These are phyloP conservation scores for Phytophthora megakarya DNA, from an alignment of 352 stramenopile species.

Conservation along the genomic window DNA sequence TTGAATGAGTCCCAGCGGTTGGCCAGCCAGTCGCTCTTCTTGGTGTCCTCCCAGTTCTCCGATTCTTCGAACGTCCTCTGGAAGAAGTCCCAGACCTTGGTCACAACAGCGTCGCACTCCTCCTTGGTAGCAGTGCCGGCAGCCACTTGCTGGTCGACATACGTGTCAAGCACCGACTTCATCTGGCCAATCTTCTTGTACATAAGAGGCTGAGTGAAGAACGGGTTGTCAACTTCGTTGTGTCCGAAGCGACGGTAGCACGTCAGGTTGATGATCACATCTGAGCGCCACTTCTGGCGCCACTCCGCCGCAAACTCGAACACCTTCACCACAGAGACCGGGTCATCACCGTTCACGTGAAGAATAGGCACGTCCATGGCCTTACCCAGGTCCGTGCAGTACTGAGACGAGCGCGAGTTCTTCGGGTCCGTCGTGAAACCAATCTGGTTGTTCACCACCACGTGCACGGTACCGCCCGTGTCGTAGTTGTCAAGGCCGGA, in stretches of 20 bases:
- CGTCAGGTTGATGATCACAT: conserved; percentile 98
- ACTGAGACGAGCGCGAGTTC: conserved; percentile 93
- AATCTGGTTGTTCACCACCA: conserved; percentile 98
- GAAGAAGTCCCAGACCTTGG: conserved; percentile 91
- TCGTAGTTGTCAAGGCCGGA: conserved; percentile 93
- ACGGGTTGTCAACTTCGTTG: conserved; percentile 98
- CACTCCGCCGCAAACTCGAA: conserved; percentile 91
- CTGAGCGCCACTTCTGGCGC: conserved; percentile 75
- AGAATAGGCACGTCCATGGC: conserved; percentile 94
- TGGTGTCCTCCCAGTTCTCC: conserved; percentile 92
- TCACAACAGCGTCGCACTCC: conserved; percentile 85
- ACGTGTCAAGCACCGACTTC: conserved; percentile 92
- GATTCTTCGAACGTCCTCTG: conserved; percentile 92
- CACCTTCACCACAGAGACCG: conserved; percentile 84
- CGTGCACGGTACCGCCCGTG: conserved; percentile 97
- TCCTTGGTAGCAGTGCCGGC: conserved; percentile 66
- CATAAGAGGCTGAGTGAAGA: conserved; percentile 98
- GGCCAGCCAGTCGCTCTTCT: conserved; percentile 95
- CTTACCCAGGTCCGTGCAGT: conserved; percentile 97
- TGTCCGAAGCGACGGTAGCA: conserved; percentile 98
- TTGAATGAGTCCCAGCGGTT: conserved; percentile 97
- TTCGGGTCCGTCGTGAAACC: conserved; percentile 97
- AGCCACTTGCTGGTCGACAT: conserved; percentile 68
- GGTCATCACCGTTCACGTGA: conserved; percentile 96
- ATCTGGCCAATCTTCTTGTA: conserved; percentile 96